Percentiles rank a stretch among this genome's conserved stretches.
These are phyloP conservation scores for Clavispora carvajalis DNA, from an alignment of 805 yeast genomes.

Conservation along the genomic window DNA sequence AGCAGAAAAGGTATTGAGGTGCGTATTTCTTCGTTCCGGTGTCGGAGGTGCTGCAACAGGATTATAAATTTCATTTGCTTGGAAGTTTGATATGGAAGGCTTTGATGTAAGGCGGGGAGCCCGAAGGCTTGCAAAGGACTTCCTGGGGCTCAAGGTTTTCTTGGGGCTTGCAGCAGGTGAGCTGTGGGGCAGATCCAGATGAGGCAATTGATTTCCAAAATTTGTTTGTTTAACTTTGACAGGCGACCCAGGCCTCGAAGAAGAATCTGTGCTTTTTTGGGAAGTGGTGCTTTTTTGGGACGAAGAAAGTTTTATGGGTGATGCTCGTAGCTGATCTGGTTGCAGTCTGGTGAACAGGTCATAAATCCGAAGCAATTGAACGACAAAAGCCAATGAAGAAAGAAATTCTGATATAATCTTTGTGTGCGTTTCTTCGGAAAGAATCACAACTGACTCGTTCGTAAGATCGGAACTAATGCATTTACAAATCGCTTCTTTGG, in stretches of 20 bases:
- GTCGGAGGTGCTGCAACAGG: conserved; percentile 18
- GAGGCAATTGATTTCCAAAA: background rate
- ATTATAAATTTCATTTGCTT: conserved; percentile 20
- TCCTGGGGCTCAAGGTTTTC: background rate
- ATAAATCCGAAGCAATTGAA: conserved; percentile 63
- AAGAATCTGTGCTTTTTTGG: background rate
- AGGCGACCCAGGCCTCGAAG: background rate
- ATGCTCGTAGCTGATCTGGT: background rate
- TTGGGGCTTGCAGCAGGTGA: background rate
- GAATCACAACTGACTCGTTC: conserved; percentile 2
- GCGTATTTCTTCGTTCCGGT: background rate
- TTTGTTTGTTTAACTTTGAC: background rate
- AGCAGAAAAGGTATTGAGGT: background rate
- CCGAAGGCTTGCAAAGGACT: conserved; percentile 1
- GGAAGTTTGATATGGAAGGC: conserved; percentile 21
- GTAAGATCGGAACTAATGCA: conserved; percentile 5
- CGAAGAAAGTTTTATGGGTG: background rate
- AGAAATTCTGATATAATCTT: conserved; percentile 45
- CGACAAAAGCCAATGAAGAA: conserved; percentile 48
- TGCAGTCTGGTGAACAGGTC: conserved; percentile 25
- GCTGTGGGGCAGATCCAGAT: background rate
- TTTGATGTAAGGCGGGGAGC: conserved; percentile 4
- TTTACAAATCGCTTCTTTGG: conserved; percentile 22
- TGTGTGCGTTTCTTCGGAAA: conserved; percentile 32
- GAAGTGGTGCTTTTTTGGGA: background rate